Conservation (phyloP, 2,329 filamentous ascomycete species). For the Ophiostoma montium region DNA sequence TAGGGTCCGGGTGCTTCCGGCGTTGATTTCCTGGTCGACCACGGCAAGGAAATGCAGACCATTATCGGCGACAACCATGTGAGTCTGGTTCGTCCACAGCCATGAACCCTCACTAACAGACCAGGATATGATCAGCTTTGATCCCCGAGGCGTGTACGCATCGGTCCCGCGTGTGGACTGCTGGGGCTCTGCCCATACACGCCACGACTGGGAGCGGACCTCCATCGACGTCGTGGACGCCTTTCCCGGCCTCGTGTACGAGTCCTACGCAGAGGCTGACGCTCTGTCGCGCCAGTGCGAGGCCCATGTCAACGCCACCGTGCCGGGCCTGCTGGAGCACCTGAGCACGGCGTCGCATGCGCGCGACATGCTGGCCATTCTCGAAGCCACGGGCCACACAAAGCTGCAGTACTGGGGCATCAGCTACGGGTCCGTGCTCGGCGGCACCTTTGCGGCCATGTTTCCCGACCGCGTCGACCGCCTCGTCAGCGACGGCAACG, state of each 20-base stretch:
- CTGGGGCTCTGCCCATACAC: constrained; percentile 28
- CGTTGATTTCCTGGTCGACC: constrained; percentile 21
- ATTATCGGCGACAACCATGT: constrained; percentile 33
- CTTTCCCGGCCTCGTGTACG: constrained; percentile 30
- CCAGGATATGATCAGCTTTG: constrained; percentile 34
- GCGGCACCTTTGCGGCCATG: constrained; percentile 36
- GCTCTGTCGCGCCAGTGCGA: constrained; percentile 31
- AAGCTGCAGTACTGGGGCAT: constrained; percentile 39
- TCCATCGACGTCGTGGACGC: constrained; percentile 31
- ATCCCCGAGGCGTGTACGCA: constrained; percentile 35
- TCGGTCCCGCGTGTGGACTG: constrained; percentile 37
- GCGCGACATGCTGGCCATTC: constrained; percentile 33
- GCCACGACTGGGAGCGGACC: constrained; percentile 28
- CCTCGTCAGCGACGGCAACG: constrained; percentile 39
- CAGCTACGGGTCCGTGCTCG: constrained; percentile 39
- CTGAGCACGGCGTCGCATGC: constrained; percentile 30
- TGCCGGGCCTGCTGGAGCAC: constrained; percentile 22
- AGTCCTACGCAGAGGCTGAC: constrained; percentile 27
- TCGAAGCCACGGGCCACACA: constrained; percentile 25
- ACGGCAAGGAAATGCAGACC: constrained; percentile 23
- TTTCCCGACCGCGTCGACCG: constrained; percentile 36
- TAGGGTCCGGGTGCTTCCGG: constrained; percentile 23
- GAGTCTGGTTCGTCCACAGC: constrained; percentile 11
- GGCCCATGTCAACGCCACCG: constrained; percentile 18
- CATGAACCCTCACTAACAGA: not conserved